Evolutionary conservation across 352 stramenopile species (phyloP).

Genomic region (Globisporangium carolinianum): DNA sequence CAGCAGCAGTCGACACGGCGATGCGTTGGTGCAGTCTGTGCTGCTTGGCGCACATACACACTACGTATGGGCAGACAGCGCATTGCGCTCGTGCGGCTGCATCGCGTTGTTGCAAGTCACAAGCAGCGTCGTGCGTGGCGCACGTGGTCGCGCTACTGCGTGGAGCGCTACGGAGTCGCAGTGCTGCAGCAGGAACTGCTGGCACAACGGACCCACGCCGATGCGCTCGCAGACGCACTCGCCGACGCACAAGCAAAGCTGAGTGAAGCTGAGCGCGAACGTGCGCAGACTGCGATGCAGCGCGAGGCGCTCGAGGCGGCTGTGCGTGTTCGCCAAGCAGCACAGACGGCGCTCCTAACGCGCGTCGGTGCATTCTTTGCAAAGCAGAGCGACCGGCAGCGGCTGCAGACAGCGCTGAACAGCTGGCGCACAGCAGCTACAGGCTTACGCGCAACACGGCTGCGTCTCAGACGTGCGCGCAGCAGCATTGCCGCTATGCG

Average conservation of each 20-base stretch:
- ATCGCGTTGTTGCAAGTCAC: neutral
- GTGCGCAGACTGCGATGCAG: neutral
- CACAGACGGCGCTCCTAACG: constrained; percentile 18
- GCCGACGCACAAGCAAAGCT: neutral
- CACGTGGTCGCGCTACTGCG: constrained; percentile 2
- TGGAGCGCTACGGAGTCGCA: neutral
- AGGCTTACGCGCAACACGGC: constrained; percentile 4
- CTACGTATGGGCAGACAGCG: neutral
- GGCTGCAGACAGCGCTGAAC: constrained; percentile 2
- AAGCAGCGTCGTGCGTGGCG: constrained; percentile 1
- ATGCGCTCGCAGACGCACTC: neutral
- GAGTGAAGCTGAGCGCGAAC: constrained; percentile 2
- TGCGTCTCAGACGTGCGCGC: constrained; percentile 1
- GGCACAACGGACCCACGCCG: neutral
- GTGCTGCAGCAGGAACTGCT: neutral
- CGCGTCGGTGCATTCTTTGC: constrained; percentile 25
- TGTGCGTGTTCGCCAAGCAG: constrained; percentile 4
- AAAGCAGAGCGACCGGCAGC: constrained; percentile 26
- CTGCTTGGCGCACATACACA: neutral
- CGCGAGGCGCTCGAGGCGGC: neutral
- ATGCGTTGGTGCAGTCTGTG: neutral
- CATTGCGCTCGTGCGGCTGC: neutral
- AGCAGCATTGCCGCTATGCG: neutral
- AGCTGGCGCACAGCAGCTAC: constrained; percentile 7
- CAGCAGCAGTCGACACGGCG: neutral